phyloP scores from a whole-genome alignment of 441 rosid species.

The Aleurites moluccanus region DNA sequence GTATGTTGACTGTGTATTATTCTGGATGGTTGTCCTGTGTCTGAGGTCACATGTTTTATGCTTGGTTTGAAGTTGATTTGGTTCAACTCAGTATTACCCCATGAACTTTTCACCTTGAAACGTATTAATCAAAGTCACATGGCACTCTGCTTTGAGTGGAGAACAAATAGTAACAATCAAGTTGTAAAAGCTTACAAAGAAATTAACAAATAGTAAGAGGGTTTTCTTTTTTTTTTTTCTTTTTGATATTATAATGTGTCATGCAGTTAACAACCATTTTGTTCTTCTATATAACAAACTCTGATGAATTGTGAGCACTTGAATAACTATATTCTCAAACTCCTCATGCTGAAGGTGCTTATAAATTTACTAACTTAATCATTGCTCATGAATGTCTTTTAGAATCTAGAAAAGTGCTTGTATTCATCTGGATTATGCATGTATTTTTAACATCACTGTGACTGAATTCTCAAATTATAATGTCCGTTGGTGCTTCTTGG shows the following conservation, averaged over 20 bases:
- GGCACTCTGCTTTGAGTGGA: neutral
- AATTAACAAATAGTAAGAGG: too few relatives aligned
- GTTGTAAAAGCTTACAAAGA: too few relatives aligned
- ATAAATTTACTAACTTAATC: neutral
- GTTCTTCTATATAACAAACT: neutral
- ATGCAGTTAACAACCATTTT: neutral
- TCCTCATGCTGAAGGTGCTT: neutral
- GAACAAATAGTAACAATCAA: too few relatives aligned
- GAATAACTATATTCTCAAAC: neutral
- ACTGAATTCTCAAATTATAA: neutral
- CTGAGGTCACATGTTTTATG: neutral
- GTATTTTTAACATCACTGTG: neutral
- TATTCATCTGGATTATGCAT: neutral
- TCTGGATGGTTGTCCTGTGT: neutral
- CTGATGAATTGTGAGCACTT: neutral
- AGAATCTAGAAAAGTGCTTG: neutral
- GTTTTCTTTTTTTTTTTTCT: too few relatives aligned
- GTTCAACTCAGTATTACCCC: neutral
- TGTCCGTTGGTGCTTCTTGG: neutral
- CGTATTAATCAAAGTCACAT: neutral
- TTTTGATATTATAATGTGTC: neutral
- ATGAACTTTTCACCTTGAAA: neutral
- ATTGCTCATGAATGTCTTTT: neutral
- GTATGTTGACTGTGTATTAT: conserved; percentile 29
- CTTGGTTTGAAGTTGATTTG: conserved; percentile 5